These are phyloP conservation scores for Boletus sp. DNA, from an alignment of 1,284 basidiomycete species.

Conservation along the genomic window DNA sequence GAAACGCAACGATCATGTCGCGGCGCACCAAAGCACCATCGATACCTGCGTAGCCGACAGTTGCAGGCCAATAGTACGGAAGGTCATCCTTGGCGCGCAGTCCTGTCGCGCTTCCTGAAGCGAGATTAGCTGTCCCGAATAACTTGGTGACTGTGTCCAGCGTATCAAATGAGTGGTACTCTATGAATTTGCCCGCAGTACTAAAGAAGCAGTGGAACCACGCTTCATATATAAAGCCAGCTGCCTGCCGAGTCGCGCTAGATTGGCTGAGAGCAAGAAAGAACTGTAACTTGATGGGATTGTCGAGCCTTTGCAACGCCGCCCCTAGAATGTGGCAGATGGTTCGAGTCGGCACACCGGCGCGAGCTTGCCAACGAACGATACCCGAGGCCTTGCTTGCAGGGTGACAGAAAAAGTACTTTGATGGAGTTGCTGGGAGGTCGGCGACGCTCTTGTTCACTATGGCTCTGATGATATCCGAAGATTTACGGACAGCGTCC, in stretches of 20 bases:
- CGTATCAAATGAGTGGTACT: background rate
- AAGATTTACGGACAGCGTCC: background rate
- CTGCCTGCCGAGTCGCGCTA: background rate
- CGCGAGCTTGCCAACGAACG: fast-evolving
- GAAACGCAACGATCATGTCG: background rate
- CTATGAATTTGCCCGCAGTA: background rate
- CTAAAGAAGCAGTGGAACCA: slow-evolving; percentile 12
- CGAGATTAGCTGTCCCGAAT: too few species aligned
- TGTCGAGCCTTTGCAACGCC: background rate
- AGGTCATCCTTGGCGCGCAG: background rate
- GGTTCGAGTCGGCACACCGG: background rate
- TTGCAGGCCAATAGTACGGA: slow-evolving; percentile 4
- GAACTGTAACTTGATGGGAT: background rate
- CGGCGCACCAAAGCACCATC: too few species aligned
- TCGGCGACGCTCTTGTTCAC: background rate
- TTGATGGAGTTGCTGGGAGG: background rate
- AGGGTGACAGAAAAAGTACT: slow-evolving; percentile 7
- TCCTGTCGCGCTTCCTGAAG: background rate
- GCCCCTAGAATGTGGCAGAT: background rate
- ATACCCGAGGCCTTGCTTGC: fast-evolving
- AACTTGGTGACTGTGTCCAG: background rate
- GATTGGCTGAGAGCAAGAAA: background rate
- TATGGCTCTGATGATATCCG: fast-evolving
- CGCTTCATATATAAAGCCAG: background rate
- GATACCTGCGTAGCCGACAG: too few species aligned